phyloP scores from a whole-genome alignment of 768 basidiomycete species.

The Lactarius trivialis region DNA sequence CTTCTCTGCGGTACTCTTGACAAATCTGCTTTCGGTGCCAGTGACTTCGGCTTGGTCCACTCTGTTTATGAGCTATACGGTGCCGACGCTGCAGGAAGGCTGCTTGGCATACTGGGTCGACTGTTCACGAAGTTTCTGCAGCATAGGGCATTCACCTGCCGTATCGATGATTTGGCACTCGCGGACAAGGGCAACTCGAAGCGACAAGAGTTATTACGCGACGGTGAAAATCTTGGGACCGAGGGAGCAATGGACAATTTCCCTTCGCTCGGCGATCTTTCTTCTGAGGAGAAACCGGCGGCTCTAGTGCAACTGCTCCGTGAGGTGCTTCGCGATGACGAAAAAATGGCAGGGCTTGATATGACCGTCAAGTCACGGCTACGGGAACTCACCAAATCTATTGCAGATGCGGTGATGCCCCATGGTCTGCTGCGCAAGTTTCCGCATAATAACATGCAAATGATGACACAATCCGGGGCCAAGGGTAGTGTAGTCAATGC shows the following conservation, averaged over 20 bases:
- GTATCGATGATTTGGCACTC: conserved; percentile 95
- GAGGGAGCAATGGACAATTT: conserved; percentile 88
- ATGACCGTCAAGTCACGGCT: conserved; percentile 83
- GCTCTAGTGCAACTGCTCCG: conserved; percentile 67
- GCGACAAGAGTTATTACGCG: conserved; percentile 59
- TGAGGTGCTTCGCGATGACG: conserved; percentile 90
- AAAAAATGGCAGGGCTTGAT: conserved; percentile 96
- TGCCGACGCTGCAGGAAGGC: conserved; percentile 77
- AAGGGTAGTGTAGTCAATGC: conserved; percentile 98
- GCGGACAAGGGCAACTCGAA: conserved; percentile 73
- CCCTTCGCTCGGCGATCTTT: conserved; percentile 55
- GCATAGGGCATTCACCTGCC: conserved; percentile 94
- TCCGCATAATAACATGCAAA: conserved; percentile 98
- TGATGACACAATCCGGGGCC: conserved; percentile 96
- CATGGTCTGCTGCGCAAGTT: conserved; percentile 84
- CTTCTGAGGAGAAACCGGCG: conserved; percentile 47
- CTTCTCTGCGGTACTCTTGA: conserved; percentile 91
- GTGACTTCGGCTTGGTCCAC: conserved; percentile 93
- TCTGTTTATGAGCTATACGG: conserved; percentile 96
- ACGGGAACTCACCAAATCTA: conserved; percentile 80
- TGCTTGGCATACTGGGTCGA: conserved; percentile 88
- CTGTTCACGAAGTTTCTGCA: conserved; percentile 97
- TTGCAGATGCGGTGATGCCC: conserved; percentile 85
- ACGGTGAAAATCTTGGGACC: conserved; percentile 68
- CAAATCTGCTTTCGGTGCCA: conserved; percentile 95